Evolutionary conservation across 1,139 yeast genomes (phyloP).

Genomic region (Nakaseomyces delphensis): DNA sequence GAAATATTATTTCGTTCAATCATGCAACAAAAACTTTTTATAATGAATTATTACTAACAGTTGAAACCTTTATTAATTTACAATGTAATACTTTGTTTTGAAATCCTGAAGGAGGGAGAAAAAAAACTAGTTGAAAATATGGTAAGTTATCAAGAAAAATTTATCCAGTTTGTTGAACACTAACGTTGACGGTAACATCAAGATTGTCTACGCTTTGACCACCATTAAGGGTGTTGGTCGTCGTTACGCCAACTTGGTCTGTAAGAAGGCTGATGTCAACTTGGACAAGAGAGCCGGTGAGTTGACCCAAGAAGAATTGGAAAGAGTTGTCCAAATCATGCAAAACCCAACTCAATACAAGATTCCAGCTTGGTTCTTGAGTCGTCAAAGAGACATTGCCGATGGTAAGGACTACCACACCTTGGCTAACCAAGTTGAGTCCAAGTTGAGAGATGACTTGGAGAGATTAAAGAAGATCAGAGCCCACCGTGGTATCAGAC

Average conservation of each 20-base stretch:
- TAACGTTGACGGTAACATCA: conserved; percentile 99
- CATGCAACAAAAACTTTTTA: too few relatives aligned
- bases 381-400: conserved; percentile 97
- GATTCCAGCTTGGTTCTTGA: conserved; percentile 99
- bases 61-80: too few relatives aligned
- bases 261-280: conserved; percentile 99
- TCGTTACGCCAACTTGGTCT: conserved; percentile 99
- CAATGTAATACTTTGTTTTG: too few relatives aligned
- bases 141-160: too few relatives aligned
- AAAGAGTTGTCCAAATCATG: conserved; percentile 98
- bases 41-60: too few relatives aligned
- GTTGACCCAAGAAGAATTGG: conserved; percentile 99
- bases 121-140: too few relatives aligned
- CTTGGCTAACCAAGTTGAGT: conserved; percentile 97
- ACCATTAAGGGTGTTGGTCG: conserved; percentile 99
- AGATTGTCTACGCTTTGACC: conserved; percentile 99
- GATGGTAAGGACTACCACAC: conserved; percentile 99
- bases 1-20: too few relatives aligned
- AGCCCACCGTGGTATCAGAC: conserved; percentile 99
- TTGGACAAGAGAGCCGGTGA: conserved; percentile 99
- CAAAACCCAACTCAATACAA: conserved; percentile 99
- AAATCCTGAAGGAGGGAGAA: too few relatives aligned
- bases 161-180: conserved; percentile 88
- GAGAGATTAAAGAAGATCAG: conserved; percentile 99
- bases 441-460: conserved; percentile 98